phyloP scores from a whole-genome alignment of 768 basidiomycete genomes.

The Lactifluus piperatus region DNA sequence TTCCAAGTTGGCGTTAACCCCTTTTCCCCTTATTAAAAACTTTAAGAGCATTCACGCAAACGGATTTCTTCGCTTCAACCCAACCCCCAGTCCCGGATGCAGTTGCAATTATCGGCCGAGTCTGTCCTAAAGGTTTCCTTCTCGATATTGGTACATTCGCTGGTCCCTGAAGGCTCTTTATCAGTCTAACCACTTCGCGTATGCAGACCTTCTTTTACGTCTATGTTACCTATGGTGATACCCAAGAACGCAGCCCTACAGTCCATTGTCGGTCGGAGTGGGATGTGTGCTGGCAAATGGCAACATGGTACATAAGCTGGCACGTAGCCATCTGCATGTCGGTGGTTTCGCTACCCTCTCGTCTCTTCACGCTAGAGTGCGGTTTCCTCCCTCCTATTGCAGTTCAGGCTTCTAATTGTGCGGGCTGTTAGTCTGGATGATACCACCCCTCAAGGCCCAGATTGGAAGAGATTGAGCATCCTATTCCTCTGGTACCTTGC shows the following conservation, averaged over 20 bases:
- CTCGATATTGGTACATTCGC: background rate
- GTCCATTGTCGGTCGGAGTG: background rate
- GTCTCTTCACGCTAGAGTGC: conserved; percentile 3
- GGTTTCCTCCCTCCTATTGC: background rate
- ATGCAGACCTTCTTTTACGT: background rate
- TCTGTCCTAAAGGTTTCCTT: background rate
- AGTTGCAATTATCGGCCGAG: background rate
- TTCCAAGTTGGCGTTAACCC: no score
- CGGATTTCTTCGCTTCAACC: no score
- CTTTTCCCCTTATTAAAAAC: no score
- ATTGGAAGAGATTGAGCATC: conserved; percentile 1
- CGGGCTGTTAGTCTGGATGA: background rate
- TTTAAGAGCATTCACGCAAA: no score
- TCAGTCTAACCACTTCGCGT: background rate
- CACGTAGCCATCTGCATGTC: conserved; percentile 4
- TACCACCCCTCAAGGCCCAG: background rate
- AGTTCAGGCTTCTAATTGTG: background rate
- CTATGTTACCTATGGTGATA: background rate
- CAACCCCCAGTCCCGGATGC: background rate
- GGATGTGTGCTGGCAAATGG: conserved; percentile 13
- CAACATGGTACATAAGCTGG: conserved; percentile 15
- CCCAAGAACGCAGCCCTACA: background rate
- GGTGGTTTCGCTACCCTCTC: conserved; percentile 9
- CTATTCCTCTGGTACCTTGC: conserved; percentile 7
- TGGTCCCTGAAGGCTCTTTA: background rate